Base-by-base conservation (phyloP, 2,329 filamentous ascomycete genomes). In the Penicillium sp. region DNA sequence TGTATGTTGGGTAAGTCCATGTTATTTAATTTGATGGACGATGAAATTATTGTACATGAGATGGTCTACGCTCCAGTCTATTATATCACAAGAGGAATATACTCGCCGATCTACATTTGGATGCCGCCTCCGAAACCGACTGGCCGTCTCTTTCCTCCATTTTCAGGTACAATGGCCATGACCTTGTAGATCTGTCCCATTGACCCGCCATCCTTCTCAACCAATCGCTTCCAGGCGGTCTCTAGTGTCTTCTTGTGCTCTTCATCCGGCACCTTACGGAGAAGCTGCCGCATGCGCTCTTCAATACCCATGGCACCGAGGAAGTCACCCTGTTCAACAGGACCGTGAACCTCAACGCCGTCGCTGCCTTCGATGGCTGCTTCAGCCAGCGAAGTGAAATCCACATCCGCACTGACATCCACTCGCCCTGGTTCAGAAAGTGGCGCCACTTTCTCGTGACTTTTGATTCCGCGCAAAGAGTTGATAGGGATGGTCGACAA, bases 111-210 rank as follows among this genome's bases (percentile, higher is more conserved):
- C n/a, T 41, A 55, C 47, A 61, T 55, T 34, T 57, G 57, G 50
- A 73, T 60, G 69, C 60, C 82, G 0, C 91, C 93, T 0, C 93
- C 93, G 73, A 98, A 97, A 0, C 93, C 93, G 48, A 95, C 89
- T 2, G 91, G 91, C 52, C 84, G 78, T 61, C 89, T 81, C 53
- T 74, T 77, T 2, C 85, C 84, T 32, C 77, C 78, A 56, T 86
- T 87, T 68, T 90, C 85, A 0, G 93, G 93, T 61, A 97, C 65
- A 60, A 98, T 88, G 12, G 90, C 87, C 77, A 98, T 77, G 22
- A 82, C 90, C 72, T 97, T 96, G 68, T 98, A 98, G 21, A 95
- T 74, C 72, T 84, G 90, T 0, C 93, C 93, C 93, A 98, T 98
- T 0, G 89, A 91, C 45, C 81, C 82, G 1, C 83, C 85, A 0